A percentile compares a stretch with the other conserved stretches of the same genome.
Conservation (phyloP, 2,329 filamentous ascomycete genomes). For the Daldinia eschscholtzii region DNA sequence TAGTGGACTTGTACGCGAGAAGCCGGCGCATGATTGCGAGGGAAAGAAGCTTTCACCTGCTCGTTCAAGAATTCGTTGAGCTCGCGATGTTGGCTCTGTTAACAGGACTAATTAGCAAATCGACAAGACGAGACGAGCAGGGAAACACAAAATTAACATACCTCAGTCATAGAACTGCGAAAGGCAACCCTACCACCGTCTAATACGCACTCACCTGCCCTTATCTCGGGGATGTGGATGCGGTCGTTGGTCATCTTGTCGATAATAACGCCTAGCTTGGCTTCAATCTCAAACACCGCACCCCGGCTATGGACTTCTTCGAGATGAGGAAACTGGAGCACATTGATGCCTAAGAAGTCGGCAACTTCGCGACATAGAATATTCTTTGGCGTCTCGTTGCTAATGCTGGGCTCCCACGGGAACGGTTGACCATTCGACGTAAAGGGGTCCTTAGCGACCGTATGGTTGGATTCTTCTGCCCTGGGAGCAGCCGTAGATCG, state of each 20-base stretch:
- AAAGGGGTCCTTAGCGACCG: slow-evolving; percentile 38
- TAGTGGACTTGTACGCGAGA: slow-evolving; percentile 78
- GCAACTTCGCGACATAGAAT: slow-evolving; percentile 81
- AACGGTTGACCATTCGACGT: slow-evolving; percentile 49
- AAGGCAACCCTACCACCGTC: slow-evolving; percentile 75
- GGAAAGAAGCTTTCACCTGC: slow-evolving; percentile 69
- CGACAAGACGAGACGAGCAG: neutral
- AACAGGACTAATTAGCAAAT: slow-evolving; percentile 7
- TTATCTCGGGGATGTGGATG: slow-evolving; percentile 71
- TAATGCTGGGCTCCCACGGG: slow-evolving; percentile 76
- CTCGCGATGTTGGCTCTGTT: slow-evolving; percentile 79
- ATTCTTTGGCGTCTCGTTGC: slow-evolving; percentile 77
- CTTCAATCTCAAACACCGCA: slow-evolving; percentile 91
- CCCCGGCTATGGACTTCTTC: slow-evolving; percentile 72
- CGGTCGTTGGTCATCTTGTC: slow-evolving; percentile 78
- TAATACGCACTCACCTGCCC: slow-evolving; percentile 76
- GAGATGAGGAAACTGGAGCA: slow-evolving; percentile 75
- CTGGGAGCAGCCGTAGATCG: slow-evolving; percentile 51
- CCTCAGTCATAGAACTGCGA: slow-evolving; percentile 90
- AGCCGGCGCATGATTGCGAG: slow-evolving; percentile 63
- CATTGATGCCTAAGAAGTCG: slow-evolving; percentile 81
- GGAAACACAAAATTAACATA: slow-evolving; percentile 57
- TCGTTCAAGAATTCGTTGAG: slow-evolving; percentile 89
- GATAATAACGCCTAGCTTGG: slow-evolving; percentile 87
- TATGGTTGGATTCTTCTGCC: slow-evolving; percentile 43